Base-by-base conservation (phyloP, 176 grass and related monocot genomes). In the Neostapfia colusana region DNA sequence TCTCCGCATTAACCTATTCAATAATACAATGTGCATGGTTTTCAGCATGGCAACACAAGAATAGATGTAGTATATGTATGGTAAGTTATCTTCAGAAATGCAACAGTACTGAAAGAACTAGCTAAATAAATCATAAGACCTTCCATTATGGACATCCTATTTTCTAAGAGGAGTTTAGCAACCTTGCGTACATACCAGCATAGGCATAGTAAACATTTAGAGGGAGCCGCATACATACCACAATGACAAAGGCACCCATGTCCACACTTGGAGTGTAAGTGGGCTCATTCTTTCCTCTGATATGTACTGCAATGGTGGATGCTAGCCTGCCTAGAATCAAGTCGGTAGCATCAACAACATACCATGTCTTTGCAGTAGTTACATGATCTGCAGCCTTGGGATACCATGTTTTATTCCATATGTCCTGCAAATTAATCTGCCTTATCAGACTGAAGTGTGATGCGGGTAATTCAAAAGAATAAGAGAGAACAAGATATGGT, bases 371-470 rank as follows among this genome's bases (percentile, higher is more conserved):
- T 49, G 92, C 95, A 0, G 91, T 88, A 72, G 77, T 90, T 82
- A 99, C 66, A n/a, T 99, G 91, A 82, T 99, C 95, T 70, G 91
- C 84, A 24, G 91, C 89, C 78, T 99, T 99, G 18, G 95, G 95
- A 71, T 99, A 99, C 87, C 89, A 99, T 66, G 95, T 99, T 69
- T 41, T 99, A 75, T 99, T 99, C 95, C 95, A 99, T 55, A 95
- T 92, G 77, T 99, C 95, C 95, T 99, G 75, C 21, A 73, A 34
- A 92, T 63, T 79, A 57, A 84, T 58, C 14, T 43, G 26, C 14
- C 16, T 72, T 34, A 35, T 62, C 13, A 67, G 45, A 86, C 74
- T 56, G 31, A 41, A 21, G 15, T 60, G 40, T 4, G 72, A 10
- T 20, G 77, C 39, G 81, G 25, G 48, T 45, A 56, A 31, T 31